Evolutionary conservation across 371 early-diverging fungal species (phyloP), one percentile per base, ranked within the genome.

Genomic region (Mortierella sp.): DNA sequence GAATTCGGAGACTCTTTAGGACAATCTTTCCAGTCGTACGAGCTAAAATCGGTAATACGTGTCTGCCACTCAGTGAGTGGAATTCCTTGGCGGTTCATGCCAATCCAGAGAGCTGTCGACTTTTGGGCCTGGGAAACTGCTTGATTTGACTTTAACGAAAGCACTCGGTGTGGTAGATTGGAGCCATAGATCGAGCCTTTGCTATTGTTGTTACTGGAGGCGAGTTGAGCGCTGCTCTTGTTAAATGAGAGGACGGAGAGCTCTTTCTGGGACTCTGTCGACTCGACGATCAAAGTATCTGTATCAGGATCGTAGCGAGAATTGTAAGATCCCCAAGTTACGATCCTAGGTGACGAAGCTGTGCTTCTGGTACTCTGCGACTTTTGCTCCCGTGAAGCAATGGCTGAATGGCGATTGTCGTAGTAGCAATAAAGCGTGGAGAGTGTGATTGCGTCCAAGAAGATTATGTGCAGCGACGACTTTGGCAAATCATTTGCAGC

Each of bases 241-340:
- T 35, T 60, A 47, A 77, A 73, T 12, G 52, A 58, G 22, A 74
- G 57, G 57, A 74, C 30, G 57, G 67, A 71, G 10, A 74, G 62
- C 22, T 66, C 61, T 5, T 62, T 30, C 28, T 80, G 72, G 22
- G 58, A 32, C 8, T 60, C 66, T 2, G 72, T 75, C 8, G 80
- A 58, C 20, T 83, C 77, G 18, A 85, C 71, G 18, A 73, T 77
- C 51, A 86, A 47, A 3, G 39, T 52, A 11, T 71, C 65, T 6
- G 61, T 63, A 10, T 62, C 40, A 5, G 78, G 64, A 39, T 85
- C 58, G 43, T 77, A 84, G 0, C 55, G 35, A 9, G 81, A 65
- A 67, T 83, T 68, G 61, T 86, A 86, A 14, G 84, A 77, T 1
- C 89, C 89, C 89, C 89, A 89, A n/a, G 83, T 72, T 28, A 84